Conservation (phyloP, 2,329 filamentous ascomycete genomes). For the Biscogniauxia marginata region DNA sequence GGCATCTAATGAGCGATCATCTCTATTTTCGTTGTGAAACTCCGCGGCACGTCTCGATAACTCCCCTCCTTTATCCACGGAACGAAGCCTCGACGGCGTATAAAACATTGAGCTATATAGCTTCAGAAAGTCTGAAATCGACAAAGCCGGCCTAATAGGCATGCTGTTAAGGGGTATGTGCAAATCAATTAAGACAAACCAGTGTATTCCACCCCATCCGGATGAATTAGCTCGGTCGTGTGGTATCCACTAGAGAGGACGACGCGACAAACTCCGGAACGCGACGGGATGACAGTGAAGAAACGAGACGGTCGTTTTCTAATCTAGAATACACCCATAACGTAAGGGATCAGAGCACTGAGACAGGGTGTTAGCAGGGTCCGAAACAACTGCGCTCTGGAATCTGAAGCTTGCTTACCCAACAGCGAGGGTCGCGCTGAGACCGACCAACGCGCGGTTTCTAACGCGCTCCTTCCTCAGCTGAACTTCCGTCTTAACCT, state of each 20-base stretch:
- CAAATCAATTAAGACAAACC: background rate
- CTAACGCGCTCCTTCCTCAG: conserved; percentile 83
- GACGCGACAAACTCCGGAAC: background rate
- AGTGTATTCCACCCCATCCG: background rate
- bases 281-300: background rate
- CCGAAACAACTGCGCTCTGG: background rate
- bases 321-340: conserved; percentile 49
- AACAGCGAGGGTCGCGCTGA: conserved; percentile 82
- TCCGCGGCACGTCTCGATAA: conserved; percentile 9
- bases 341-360: conserved; percentile 49
- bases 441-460: conserved; percentile 79
- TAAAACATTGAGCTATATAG: conserved; percentile 18
- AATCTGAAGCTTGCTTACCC: conserved; percentile 67
- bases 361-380: background rate
- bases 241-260: background rate
- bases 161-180: conserved; percentile 2
- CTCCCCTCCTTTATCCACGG: background rate
- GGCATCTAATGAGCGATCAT: conserved; percentile 19
- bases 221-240: background rate
- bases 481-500: conserved; percentile 76
- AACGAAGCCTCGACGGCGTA: conserved; percentile 13
- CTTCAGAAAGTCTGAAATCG: conserved; percentile 5
- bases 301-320: background rate
- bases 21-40: conserved; percentile 21
- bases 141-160: background rate